phyloP scores from a whole-genome alignment of 2,329 filamentous ascomycete genomes.

The Tolypocladium amazonense region DNA sequence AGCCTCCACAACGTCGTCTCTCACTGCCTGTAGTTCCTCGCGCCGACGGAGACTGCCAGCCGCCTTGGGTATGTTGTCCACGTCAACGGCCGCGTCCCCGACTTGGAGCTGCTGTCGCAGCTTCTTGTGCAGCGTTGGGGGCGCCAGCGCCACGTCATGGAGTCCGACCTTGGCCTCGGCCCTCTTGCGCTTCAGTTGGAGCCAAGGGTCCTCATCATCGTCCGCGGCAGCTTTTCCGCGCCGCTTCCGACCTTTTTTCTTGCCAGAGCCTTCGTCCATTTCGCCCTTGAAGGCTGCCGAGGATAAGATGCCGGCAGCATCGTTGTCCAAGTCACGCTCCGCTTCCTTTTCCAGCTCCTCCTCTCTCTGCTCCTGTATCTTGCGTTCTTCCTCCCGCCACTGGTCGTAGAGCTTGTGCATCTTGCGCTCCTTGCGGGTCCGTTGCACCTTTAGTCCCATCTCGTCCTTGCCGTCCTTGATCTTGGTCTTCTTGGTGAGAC shows the following conservation, averaged over 20 bases:
- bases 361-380: constrained; percentile 51
- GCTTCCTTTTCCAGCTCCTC: constrained; percentile 56
- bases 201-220: constrained; percentile 66
- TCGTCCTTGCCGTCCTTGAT: constrained; percentile 52
- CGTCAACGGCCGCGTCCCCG: constrained; percentile 21
- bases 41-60: constrained; percentile 27
- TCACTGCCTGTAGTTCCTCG: constrained; percentile 25
- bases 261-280: constrained; percentile 15
- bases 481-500: constrained; percentile 51
- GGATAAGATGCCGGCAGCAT: constrained; percentile 31
- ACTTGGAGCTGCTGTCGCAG: constrained; percentile 21
- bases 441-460: constrained; percentile 53
- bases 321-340: constrained; percentile 50
- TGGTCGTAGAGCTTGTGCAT: constrained; percentile 74
- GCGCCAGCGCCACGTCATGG: constrained; percentile 59
- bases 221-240: constrained; percentile 27
- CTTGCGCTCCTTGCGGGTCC: constrained; percentile 75
- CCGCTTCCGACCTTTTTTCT: constrained; percentile 31
- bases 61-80: constrained; percentile 25
- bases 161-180: constrained; percentile 42
- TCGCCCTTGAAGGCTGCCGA: constrained; percentile 35
- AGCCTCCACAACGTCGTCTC: constrained; percentile 25
- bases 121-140: constrained; percentile 56
- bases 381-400: constrained; percentile 57
- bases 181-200: constrained; percentile 56